Evolutionary conservation across 139 green algal genomes (phyloP).

Genomic region (Spirogloea muscicola): DNA sequence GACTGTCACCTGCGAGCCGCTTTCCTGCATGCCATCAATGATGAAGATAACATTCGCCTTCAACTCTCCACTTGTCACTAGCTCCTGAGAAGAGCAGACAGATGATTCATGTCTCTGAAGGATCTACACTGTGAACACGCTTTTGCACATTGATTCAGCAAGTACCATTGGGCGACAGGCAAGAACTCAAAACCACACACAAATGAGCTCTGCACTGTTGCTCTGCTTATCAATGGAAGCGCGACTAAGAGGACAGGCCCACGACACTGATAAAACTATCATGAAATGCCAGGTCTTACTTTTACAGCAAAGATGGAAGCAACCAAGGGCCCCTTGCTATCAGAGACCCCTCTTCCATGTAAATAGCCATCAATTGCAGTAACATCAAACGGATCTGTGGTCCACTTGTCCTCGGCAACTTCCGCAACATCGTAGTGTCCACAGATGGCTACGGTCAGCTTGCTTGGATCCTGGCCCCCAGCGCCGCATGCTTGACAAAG

Average conservation of each 20-base stretch:
- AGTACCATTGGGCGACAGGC: too few relatives aligned
- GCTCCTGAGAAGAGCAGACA: too few relatives aligned
- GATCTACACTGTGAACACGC: too few relatives aligned
- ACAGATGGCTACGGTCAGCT: constrained; percentile 63
- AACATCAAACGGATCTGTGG: constrained; percentile 80
- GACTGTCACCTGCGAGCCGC: constrained; percentile 58
- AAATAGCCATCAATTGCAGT: constrained; percentile 80
- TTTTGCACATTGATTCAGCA: too few relatives aligned
- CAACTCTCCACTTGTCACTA: constrained; percentile 47
- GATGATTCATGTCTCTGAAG: too few relatives aligned
- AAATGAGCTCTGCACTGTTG: too few relatives aligned
- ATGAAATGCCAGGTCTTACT: constrained; percentile 75
- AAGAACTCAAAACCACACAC: too few relatives aligned
- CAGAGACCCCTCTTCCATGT: constrained; percentile 78
- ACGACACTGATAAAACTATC: too few relatives aligned
- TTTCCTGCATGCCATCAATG: constrained; percentile 89
- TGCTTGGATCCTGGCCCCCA: constrained; percentile 53
- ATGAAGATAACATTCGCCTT: constrained; percentile 89
- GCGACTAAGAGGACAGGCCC: too few relatives aligned
- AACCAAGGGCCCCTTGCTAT: constrained; percentile 93
- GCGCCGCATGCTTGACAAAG: too few relatives aligned
- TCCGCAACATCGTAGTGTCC: constrained; percentile 84
- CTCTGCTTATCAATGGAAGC: too few relatives aligned
- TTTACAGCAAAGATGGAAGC: constrained; percentile 85
- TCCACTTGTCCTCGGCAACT: constrained; percentile 76